Evolutionary conservation across 2,329 filamentous ascomycete genomes (phyloP), one percentile per base, ranked within the genome.

Genomic region (Stachybotrys echinatus): DNA sequence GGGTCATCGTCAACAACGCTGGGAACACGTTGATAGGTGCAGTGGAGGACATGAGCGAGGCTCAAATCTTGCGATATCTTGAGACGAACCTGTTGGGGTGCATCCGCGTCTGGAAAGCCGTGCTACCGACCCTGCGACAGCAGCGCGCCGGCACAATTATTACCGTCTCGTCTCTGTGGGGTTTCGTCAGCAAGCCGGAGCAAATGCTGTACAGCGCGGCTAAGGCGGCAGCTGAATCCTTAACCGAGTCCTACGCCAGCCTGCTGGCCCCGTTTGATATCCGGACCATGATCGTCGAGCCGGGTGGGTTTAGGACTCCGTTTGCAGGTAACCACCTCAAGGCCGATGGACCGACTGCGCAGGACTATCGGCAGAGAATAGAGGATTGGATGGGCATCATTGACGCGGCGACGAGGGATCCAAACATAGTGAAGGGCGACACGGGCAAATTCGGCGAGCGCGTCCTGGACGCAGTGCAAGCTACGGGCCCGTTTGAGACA

Each of bases 1-100:
- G 21, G 20, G 42, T 45, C 20, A 18, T 23, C 42, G 23, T 45
- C 42, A 45, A 45, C 21, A 45, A 23, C 17, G 21, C 42, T 23
- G 20, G 42, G 6, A 45, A 45, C 20, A 45, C 42, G 10, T 27
- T 45, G 42, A 14, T 27, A 27, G 42, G 42, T 8, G 38, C 46
- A 18, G 51, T 53, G 0, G 49, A 53, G 34, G 46, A 53, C 7
- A 53, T 53, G 51, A 51, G 51, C 23, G 42, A 53, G 19, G 21
- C 7, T 0, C 46, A 51, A 37, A 47, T 53, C 14, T 48, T 42
- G 5, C 17, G 21, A 17, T 53, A 53, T 40, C 38, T 40, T 17
- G 7, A 40, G 38, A 50, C 50, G 27, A 52, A 52, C 38, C 8
- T 52, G 6, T 50, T 50, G n/a, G 48, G 50, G 31, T 4, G 47